phyloP scores from a whole-genome alignment of 345 rosid species.

The Capsella bursapastoris region DNA sequence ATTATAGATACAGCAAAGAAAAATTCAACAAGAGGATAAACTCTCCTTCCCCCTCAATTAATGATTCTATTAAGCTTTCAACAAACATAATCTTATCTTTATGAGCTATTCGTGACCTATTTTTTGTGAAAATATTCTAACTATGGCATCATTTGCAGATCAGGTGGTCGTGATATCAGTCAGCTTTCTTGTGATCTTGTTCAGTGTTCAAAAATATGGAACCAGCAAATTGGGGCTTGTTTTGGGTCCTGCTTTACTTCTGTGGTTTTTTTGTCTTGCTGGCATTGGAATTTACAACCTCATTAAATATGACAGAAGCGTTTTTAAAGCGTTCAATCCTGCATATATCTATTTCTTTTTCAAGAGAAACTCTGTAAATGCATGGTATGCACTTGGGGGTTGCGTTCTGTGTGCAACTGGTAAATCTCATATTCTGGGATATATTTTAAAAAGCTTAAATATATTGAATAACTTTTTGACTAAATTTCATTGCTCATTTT shows the following conservation, averaged over 20 bases:
- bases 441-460: slow-evolving; percentile 10
- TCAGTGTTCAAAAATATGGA: slow-evolving; percentile 97
- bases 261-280: slow-evolving; percentile 96
- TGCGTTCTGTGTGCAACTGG: slow-evolving; percentile 98
- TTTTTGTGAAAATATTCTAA: slow-evolving; percentile 36
- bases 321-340: slow-evolving; percentile 91
- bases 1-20: slow-evolving; percentile 16
- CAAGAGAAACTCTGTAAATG: slow-evolving; percentile 82
- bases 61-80: slow-evolving; percentile 13
- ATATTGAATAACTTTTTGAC: slow-evolving; percentile 15
- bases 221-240: slow-evolving; percentile 95
- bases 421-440: slow-evolving; percentile 41
- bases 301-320: slow-evolving; percentile 74
- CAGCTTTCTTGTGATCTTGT: slow-evolving; percentile 90
- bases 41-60: slow-evolving; percentile 10
- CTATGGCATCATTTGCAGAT: slow-evolving; percentile 62
- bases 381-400: slow-evolving; percentile 97
- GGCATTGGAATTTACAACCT: slow-evolving; percentile 89
- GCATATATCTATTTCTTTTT: slow-evolving; percentile 80
- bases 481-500: slow-evolving; percentile 17
- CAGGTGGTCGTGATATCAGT: slow-evolving; percentile 87
- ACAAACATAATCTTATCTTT: neutral
- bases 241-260: slow-evolving; percentile 90
- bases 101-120: neutral
- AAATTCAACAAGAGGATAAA: slow-evolving; percentile 15